phyloP scores from a whole-genome alignment of 257 asterid genomes.

The Solanum chmielewskii region DNA sequence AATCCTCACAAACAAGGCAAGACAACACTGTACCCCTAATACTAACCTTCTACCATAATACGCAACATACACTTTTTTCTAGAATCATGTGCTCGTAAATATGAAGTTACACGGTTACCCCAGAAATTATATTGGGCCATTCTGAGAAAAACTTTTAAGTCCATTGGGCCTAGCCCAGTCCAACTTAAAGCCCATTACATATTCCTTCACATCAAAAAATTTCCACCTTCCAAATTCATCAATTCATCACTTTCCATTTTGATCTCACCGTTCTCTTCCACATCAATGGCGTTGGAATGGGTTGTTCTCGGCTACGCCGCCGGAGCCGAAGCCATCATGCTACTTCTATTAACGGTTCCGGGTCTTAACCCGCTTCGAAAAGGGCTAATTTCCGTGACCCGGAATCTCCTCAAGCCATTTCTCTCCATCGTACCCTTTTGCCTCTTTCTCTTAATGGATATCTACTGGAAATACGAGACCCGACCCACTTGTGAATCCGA shows the following conservation, averaged over 20 bases:
- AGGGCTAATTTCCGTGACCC: slow-evolving; percentile 58
- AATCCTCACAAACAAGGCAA: background rate
- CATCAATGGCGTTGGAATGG: slow-evolving; percentile 71
- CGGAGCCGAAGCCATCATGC: slow-evolving; percentile 70
- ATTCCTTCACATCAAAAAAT: background rate
- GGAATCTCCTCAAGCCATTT: slow-evolving; percentile 59
- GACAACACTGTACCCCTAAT: background rate
- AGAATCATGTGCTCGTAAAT: background rate
- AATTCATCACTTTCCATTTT: background rate
- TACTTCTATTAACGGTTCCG: slow-evolving; percentile 64
- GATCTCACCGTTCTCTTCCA: background rate
- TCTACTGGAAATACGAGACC: slow-evolving; percentile 78
- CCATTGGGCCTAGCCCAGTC: background rate
- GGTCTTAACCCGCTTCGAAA: slow-evolving; percentile 67
- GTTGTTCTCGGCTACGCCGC: slow-evolving; percentile 76
- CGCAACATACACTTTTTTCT: background rate
- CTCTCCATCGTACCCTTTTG: slow-evolving; percentile 67
- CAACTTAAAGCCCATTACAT: background rate
- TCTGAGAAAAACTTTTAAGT: background rate
- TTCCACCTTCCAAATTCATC: background rate
- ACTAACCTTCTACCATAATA: background rate
- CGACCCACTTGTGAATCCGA: slow-evolving; percentile 57
- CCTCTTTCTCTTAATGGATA: slow-evolving; percentile 59
- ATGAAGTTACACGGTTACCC: background rate
- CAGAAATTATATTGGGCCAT: background rate